Evolutionary conservation across 2,329 filamentous ascomycete species (phyloP).

Genomic region (Xylogone sp.): DNA sequence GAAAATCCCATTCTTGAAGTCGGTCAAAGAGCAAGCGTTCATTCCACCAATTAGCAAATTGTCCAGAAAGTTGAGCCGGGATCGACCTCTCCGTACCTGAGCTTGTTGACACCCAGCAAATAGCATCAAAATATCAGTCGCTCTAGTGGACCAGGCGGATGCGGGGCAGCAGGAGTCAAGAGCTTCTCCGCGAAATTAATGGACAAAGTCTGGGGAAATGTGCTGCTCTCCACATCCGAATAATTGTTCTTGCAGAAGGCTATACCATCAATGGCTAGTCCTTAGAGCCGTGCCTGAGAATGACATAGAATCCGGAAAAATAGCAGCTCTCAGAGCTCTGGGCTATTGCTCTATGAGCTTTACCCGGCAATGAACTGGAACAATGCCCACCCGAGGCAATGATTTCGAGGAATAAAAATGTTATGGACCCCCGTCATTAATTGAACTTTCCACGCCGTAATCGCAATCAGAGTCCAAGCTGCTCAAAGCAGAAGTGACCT

Average conservation of each 20-base stretch:
- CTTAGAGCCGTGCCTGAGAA: conserved; percentile 4
- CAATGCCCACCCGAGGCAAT: not conserved
- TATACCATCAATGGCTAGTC: conserved; percentile 1
- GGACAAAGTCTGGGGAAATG: conserved; percentile 6
- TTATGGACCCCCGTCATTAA: conserved; percentile 5
- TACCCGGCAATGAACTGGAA: conserved; percentile 1
- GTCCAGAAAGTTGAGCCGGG: conserved; percentile 7
- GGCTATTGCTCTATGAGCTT: not conserved
- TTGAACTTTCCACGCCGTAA: not conserved
- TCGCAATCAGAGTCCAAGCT: conserved; percentile 44
- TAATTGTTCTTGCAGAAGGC: conserved; percentile 1
- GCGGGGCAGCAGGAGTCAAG: conserved; percentile 9
- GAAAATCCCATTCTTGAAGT: not conserved
- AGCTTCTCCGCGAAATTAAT: conserved; percentile 3
- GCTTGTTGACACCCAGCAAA: conserved; percentile 8
- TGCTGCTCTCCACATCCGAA: not conserved
- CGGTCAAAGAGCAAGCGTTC: conserved; percentile 8
- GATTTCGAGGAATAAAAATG: conserved; percentile 9
- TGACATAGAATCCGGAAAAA: conserved; percentile 17
- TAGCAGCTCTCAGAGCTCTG: conserved; percentile 10
- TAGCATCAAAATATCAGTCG: conserved; percentile 3
- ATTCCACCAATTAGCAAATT: conserved; percentile 16
- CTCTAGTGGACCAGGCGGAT: conserved; percentile 6
- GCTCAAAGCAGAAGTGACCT: not conserved
- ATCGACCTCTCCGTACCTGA: conserved; percentile 10